Percentiles rank a stretch among this genome's conserved stretches.
Evolutionary conservation across 2,329 filamentous ascomycete species (phyloP).

Genomic region (Clarireedia sp.): DNA sequence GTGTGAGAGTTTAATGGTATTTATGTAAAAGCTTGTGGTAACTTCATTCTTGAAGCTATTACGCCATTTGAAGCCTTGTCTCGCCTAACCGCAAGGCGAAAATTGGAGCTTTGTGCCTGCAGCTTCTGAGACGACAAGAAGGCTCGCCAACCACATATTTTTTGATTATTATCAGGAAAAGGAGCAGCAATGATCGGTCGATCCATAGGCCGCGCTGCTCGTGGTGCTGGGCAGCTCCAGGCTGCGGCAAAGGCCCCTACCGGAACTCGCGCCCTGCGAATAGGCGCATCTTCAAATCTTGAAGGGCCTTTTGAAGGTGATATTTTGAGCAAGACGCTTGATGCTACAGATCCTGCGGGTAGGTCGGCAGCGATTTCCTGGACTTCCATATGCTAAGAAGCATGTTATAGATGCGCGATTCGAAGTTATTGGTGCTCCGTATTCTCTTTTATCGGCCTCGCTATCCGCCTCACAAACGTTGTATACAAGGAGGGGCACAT

Average conservation of each 20-base stretch:
- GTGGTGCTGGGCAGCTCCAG: slow-evolving; percentile 23
- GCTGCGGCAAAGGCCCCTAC: slow-evolving; percentile 8
- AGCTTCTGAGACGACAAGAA: slow-evolving; percentile 6
- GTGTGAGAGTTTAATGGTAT: background rate
- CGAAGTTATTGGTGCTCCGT: slow-evolving; percentile 84
- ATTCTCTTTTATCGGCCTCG: slow-evolving; percentile 87
- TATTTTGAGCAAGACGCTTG: slow-evolving; percentile 45
- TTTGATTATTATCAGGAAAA: slow-evolving; percentile 5
- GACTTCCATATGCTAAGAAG: slow-evolving; percentile 6
- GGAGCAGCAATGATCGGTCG: slow-evolving; percentile 26
- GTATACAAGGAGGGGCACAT: slow-evolving; percentile 83
- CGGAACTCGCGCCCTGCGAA: slow-evolving; percentile 50
- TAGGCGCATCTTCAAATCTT: slow-evolving; percentile 52
- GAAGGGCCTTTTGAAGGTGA: slow-evolving; percentile 46
- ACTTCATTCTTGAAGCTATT: slow-evolving; percentile 7
- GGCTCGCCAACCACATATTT: background rate
- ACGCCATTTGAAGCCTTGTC: slow-evolving; percentile 9
- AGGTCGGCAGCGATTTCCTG: background rate
- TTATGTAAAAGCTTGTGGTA: background rate
- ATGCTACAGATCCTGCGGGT: slow-evolving; percentile 28
- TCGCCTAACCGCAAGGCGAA: slow-evolving; percentile 11
- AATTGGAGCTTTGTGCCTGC: slow-evolving; percentile 3
- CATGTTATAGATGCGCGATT: slow-evolving; percentile 72
- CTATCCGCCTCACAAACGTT: slow-evolving; percentile 89
- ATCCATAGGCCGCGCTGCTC: slow-evolving; percentile 20